Base-by-base conservation (phyloP, 371 early-diverging fungal genomes). In the Polyrhizophydium stewartii region DNA sequence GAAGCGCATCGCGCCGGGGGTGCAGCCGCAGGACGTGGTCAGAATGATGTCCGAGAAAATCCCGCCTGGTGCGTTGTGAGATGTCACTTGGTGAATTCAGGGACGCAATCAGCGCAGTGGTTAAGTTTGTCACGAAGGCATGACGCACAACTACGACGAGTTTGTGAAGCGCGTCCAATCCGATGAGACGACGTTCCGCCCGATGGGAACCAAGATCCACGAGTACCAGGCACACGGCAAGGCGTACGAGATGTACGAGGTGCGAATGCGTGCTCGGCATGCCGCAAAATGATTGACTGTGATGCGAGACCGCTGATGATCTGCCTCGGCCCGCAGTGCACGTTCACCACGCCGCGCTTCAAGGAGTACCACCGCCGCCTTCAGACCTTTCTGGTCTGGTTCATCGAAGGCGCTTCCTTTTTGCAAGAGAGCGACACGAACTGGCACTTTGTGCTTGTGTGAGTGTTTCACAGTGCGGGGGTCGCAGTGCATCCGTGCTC, bases 371-470 rank as follows among this genome's bases (percentile, higher is more conserved):
- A 94, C 73, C 78, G 73, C 41, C 78, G 92, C 35, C 73, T 94
- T 70, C 89, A 89, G 55, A 60, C 84, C 24, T 88, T 96, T 71
- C 75, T 88, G 19, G 75, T 92, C 56, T 84, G 89, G 33, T 93
- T 84, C 64, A 92, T 96, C 56, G 97, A 96, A 64, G 97, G 93
- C 32, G 90, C 92, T n/a, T 85, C 86, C 31, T 89, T 82, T 55
- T 86, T 96, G 55, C 92, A 96, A 41, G 89, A 86, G 22, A 79
- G 83, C 37, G 95, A 96, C 62, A 85, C 84, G 32, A 79, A 83
- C 57, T 96, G 96, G 96, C 88, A 89, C 55, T 72, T 89, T 13
- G 82, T 80, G 31, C 79, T 87, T 17, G 51, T 90, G 82, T 91
- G 74, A 63, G 83, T 63, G 28, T 47, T 25, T 13, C n/a, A 43